phyloP scores from a whole-genome alignment of 148 eudicot species.

The Oxyria digyna region DNA sequence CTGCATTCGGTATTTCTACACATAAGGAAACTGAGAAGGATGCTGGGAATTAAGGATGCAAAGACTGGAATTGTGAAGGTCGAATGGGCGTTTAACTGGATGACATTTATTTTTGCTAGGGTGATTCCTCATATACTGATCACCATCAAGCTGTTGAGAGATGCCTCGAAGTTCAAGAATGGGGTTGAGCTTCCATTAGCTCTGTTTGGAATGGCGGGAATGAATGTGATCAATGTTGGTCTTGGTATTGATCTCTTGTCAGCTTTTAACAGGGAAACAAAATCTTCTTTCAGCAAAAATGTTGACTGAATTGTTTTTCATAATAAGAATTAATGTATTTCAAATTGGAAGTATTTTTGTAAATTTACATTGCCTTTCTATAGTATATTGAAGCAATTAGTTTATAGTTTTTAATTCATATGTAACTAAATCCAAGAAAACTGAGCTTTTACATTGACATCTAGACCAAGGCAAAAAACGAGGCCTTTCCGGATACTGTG shows the following conservation, averaged over 20 bases:
- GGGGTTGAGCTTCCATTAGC: slow-evolving; percentile 86
- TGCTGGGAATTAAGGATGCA: slow-evolving; percentile 67
- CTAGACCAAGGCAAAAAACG: slow-evolving; percentile 5
- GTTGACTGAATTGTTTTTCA: neutral
- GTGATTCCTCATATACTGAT: slow-evolving; percentile 54
- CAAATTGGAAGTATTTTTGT: neutral
- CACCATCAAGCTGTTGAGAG: slow-evolving; percentile 54
- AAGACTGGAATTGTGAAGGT: slow-evolving; percentile 46
- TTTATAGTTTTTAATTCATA: neutral
- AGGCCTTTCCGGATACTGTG: neutral
- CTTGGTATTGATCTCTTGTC: slow-evolving; percentile 65
- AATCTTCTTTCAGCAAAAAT: slow-evolving; percentile 13
- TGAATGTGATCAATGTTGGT: slow-evolving; percentile 66
- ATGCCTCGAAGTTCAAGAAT: slow-evolving; percentile 62
- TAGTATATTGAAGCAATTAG: no score
- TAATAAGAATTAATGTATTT: no score
- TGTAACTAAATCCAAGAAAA: neutral
- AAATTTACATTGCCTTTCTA: neutral
- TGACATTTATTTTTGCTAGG: slow-evolving; percentile 56
- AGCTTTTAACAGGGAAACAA: slow-evolving; percentile 47
- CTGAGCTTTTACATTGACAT: slow-evolving; percentile 2
- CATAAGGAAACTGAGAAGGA: slow-evolving; percentile 57
- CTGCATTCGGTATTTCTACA: slow-evolving; percentile 79
- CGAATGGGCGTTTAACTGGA: slow-evolving; percentile 78
- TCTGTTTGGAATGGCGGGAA: slow-evolving; percentile 72